These are phyloP conservation scores for Geum urbanum DNA, from an alignment of 306 rosid species.

Conservation along the genomic window DNA sequence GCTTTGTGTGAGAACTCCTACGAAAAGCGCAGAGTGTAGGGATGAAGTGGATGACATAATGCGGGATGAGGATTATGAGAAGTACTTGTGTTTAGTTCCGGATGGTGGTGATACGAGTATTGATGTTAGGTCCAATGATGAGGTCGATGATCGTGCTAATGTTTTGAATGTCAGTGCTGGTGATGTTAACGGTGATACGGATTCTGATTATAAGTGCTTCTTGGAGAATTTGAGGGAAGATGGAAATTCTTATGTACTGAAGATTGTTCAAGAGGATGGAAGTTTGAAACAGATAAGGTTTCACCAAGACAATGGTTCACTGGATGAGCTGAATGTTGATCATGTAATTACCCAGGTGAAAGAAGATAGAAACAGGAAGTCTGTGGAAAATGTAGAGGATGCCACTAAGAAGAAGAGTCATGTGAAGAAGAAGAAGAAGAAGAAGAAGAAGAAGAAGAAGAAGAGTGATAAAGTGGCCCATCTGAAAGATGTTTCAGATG, in stretches of 20 bases:
- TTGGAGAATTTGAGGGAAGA: slow-evolving; percentile 2
- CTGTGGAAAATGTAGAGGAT: background rate
- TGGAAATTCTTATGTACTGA: background rate
- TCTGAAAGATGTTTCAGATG: background rate
- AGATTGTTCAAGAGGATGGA: background rate
- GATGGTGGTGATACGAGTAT: slow-evolving; percentile 6
- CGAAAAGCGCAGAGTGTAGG: background rate
- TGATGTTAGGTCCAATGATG: background rate
- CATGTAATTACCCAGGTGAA: slow-evolving; percentile 5
- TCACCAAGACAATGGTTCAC: slow-evolving; percentile 3
- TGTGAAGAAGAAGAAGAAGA: background rate
- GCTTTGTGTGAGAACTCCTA: background rate
- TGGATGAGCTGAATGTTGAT: background rate
- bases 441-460: slow-evolving; percentile 14
- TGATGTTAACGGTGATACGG: background rate
- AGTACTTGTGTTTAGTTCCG: background rate
- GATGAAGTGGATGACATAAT: background rate
- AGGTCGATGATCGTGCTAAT: background rate
- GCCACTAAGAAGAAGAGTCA: slow-evolving; percentile 3
- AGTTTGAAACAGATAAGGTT: background rate
- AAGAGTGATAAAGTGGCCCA: slow-evolving; percentile 3
- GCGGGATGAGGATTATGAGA: slow-evolving; percentile 8
- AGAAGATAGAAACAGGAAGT: background rate
- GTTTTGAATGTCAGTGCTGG: background rate
- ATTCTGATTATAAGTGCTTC: background rate